These are phyloP conservation scores for Lumnitzera littorea DNA, from an alignment of 345 rosid species.

Conservation along the genomic window DNA sequence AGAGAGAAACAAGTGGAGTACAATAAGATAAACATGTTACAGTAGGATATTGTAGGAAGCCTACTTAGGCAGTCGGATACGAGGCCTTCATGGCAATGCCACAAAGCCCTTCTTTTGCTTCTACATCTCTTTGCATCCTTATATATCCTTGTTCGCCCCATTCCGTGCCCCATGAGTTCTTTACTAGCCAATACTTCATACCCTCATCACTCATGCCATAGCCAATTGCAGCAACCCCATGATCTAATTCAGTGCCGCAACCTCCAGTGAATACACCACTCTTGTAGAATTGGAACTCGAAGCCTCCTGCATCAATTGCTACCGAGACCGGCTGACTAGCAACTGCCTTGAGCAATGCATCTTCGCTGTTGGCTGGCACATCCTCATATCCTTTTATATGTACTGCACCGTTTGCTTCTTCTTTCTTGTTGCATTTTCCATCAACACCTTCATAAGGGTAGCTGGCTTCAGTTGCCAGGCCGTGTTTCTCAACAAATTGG, in stretches of 20 bases:
- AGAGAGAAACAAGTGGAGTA: no score
- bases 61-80: constrained; percentile 7
- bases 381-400: constrained; percentile 25
- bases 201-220: constrained; percentile 37
- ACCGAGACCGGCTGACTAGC: constrained; percentile 52
- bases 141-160: constrained; percentile 23
- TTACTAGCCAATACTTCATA: constrained; percentile 11
- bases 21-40: no score
- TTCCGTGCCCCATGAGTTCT: constrained; percentile 13
- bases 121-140: constrained; percentile 34
- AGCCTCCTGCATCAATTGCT: constrained; percentile 21
- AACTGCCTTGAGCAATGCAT: constrained; percentile 42
- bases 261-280: constrained; percentile 34
- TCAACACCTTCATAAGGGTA: constrained; percentile 36
- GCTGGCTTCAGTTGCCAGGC: constrained; percentile 33
- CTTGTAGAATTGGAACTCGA: constrained; percentile 25
- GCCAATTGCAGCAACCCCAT: constrained; percentile 49
- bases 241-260: constrained; percentile 32
- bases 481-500: constrained; percentile 29
- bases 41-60: no score
- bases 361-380: constrained; percentile 39
- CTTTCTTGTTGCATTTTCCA: constrained; percentile 23
- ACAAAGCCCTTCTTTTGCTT: constrained; percentile 31
- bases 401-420: constrained; percentile 7
- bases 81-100: constrained; percentile 31